A percentile compares a stretch with the other conserved stretches of the same genome.
Conservation (phyloP, 2,329 filamentous ascomycete species). For the Cladosporium sp. region DNA sequence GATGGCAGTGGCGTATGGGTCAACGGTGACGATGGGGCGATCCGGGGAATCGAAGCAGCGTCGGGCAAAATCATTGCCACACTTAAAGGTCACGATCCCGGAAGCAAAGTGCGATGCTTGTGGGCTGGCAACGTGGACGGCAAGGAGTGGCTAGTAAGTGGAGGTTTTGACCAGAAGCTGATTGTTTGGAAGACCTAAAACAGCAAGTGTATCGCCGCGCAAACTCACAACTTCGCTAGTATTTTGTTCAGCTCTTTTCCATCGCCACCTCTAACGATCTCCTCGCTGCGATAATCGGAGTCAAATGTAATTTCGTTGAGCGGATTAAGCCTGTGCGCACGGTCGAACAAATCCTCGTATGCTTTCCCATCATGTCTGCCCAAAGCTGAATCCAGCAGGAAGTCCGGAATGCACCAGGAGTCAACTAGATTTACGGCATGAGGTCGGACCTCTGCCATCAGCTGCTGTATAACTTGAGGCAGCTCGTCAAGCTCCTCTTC, state of each 20-base stretch:
- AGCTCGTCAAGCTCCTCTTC: slow-evolving; percentile 40
- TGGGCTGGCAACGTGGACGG: slow-evolving; percentile 48
- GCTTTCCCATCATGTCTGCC: slow-evolving; percentile 50
- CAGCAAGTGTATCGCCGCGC: background rate
- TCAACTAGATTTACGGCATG: slow-evolving; percentile 52
- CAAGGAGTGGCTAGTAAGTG: slow-evolving; percentile 55
- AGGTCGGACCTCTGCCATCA: slow-evolving; percentile 47
- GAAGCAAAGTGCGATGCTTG: slow-evolving; percentile 56
- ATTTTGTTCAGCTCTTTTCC: slow-evolving; percentile 26
- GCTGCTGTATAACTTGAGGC: slow-evolving; percentile 38
- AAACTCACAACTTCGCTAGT: slow-evolving; percentile 27
- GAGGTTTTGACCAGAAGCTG: slow-evolving; percentile 60
- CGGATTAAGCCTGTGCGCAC: slow-evolving; percentile 49
- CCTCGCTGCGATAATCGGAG: slow-evolving; percentile 45
- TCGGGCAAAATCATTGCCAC: slow-evolving; percentile 54
- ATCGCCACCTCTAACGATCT: slow-evolving; percentile 45
- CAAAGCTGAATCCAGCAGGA: slow-evolving; percentile 48
- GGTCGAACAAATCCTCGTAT: slow-evolving; percentile 51
- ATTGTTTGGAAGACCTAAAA: slow-evolving; percentile 49
- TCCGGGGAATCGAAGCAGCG: slow-evolving; percentile 56
- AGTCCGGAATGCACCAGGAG: slow-evolving; percentile 51
- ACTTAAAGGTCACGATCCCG: slow-evolving; percentile 53
- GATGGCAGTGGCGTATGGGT: slow-evolving; percentile 61
- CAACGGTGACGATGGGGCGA: slow-evolving; percentile 60
- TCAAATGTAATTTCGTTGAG: slow-evolving; percentile 50